Evolutionary conservation across 345 rosid genomes (phyloP), one percentile per base, ranked within the genome.

Genomic region (Clarkia xantiana): DNA sequence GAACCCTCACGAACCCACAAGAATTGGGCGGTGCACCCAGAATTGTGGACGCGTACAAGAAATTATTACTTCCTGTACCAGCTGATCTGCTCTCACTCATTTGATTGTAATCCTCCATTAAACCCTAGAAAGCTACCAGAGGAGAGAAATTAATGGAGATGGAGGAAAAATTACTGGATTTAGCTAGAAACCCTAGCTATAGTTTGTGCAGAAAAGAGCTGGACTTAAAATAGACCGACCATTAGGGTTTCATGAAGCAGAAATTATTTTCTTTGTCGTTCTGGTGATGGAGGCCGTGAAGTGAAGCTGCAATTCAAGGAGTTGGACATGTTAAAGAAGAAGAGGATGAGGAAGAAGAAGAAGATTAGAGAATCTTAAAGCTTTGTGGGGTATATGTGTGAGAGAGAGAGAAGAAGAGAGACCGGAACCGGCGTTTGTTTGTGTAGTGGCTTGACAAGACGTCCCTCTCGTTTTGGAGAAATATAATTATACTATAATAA

Each of bases 21-120:
- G 53, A 49, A 69, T 65, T 67, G 6, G 79, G 72, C 23, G 71
- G 72, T 36, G 71, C 47, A 14, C 57, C 78, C 42, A 72, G 76
- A 56, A 76, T 65, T 12, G 72, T 63, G 6, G 79, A 68, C 18
- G 82, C 64, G 52, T 84, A 88, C 62, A 88, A 66, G 84, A 88
- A 84, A 75, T 72, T 80, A 36, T 68, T 88, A 59, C 82, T 70
- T 10, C 71, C 62, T 53, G 69, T 62, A 40, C 62, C n/a, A n/a
- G n/a, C n/a, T n/a, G n/a, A n/a, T n/a, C n/a, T n/a, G n/a, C n/a
- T 76, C 58, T 71, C 82, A 62, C 60, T 76, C 60, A 83, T 65
- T 47, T 78, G 86, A 45, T 71, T 76, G 40, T 75, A 89, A 45
- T 76, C 88, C 67, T 82, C 94, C 97, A 89, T 89, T 52, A 43